phyloP scores from a whole-genome alignment of 2,329 filamentous ascomycete genomes.

The Cercospora zeina region DNA sequence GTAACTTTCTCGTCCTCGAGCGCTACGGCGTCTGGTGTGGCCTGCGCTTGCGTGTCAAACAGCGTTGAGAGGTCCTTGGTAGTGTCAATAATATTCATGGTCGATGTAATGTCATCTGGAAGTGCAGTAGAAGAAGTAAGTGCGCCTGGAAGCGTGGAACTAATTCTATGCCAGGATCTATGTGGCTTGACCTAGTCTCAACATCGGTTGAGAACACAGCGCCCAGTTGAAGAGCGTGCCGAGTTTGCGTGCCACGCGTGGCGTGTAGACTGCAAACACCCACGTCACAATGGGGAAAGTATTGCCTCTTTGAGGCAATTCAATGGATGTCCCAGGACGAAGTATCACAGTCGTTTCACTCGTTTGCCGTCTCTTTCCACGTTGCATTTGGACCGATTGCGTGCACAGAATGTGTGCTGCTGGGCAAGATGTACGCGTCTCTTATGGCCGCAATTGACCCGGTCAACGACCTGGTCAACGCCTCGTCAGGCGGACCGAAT shows the following conservation, averaged over 20 bases:
- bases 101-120: conserved; percentile 6
- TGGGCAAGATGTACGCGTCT: neutral
- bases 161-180: neutral
- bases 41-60: conserved; percentile 67
- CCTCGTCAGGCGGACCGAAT: neutral
- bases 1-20: conserved; percentile 67
- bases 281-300: conserved; percentile 14
- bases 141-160: neutral
- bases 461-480: neutral
- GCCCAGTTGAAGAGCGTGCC: conserved; percentile 5
- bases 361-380: neutral
- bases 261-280: conserved; percentile 1
- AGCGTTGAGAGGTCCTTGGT: conserved; percentile 71
- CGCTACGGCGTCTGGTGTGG: conserved; percentile 68
- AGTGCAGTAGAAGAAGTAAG: neutral
- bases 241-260: conserved; percentile 5
- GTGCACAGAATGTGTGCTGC: neutral
- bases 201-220: conserved; percentile 10
- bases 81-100: conserved; percentile 68
- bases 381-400: neutral
- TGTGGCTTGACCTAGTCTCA: conserved; percentile 1
- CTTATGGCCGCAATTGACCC: conserved; percentile 1
- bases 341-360: neutral
- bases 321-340: conserved; percentile 8
- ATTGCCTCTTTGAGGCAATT: conserved; percentile 13